phyloP scores from a whole-genome alignment of 177 flowering plant species.

The Tripterygium wilfordii region DNA sequence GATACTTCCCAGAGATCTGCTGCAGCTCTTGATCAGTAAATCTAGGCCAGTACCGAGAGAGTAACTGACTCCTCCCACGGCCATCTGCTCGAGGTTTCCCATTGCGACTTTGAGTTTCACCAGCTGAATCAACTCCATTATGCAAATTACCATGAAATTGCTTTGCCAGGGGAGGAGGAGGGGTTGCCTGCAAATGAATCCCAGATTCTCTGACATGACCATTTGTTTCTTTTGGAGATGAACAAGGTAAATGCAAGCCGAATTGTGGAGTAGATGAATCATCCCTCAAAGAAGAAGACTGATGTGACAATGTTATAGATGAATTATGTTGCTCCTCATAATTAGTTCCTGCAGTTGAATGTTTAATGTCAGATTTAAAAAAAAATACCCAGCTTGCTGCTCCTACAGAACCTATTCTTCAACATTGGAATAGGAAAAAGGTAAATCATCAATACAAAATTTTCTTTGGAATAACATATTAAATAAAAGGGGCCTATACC shows the following conservation, averaged over 20 bases:
- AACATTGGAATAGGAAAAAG: no score
- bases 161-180: slow-evolving; percentile 30
- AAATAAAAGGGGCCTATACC: slow-evolving; percentile 21
- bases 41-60: slow-evolving; percentile 71
- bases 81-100: slow-evolving; percentile 59
- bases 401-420: no score
- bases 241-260: slow-evolving; percentile 30
- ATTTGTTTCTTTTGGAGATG: slow-evolving; percentile 34
- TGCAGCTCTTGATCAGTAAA: slow-evolving; percentile 69
- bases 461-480: background rate
- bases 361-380: slow-evolving; percentile 13
- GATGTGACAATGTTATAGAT: slow-evolving; percentile 24
- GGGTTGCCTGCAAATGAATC: slow-evolving; percentile 27
- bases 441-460: background rate
- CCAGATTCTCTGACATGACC: slow-evolving; percentile 31
- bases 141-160: slow-evolving; percentile 27
- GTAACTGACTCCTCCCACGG: slow-evolving; percentile 51
- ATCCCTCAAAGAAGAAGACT: slow-evolving; percentile 33
- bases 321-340: slow-evolving; percentile 32
- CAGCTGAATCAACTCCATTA: slow-evolving; percentile 43
- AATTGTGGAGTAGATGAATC: slow-evolving; percentile 35
- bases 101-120: slow-evolving; percentile 48
- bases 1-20: slow-evolving; percentile 80
- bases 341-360: slow-evolving; percentile 32
- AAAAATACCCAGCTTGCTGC: background rate